Percentiles rank a stretch among this genome's conserved stretches.
Conservation (phyloP, 2,329 filamentous ascomycete species). For the Hymenoscyphus salicellus region DNA sequence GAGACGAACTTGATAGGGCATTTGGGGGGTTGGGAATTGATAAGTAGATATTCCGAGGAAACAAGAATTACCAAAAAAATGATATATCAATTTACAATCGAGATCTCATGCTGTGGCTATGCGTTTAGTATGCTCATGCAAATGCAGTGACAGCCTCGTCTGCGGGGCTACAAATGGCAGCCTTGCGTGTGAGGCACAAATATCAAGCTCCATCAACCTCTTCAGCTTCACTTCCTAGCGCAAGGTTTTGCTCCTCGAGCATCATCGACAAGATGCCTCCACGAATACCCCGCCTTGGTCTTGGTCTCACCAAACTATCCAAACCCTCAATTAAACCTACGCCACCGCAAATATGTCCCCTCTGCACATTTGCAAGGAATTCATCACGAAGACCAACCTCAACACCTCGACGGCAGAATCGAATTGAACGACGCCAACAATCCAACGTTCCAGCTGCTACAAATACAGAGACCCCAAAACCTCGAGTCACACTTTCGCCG, state of each 20-base stretch:
- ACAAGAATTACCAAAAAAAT: not conserved
- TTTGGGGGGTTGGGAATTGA: slow-evolving; percentile 47
- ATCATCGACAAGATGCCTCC: slow-evolving; percentile 32
- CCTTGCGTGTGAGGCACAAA: slow-evolving; percentile 4
- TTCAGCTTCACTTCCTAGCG: not conserved
- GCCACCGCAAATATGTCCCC: slow-evolving; percentile 28
- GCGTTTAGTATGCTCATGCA: not conserved
- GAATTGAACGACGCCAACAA: slow-evolving; percentile 20
- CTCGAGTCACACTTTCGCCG: not conserved
- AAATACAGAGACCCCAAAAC: not conserved
- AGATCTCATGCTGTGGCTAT: not conserved
- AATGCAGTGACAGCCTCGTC: not conserved
- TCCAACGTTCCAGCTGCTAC: slow-evolving; percentile 13
- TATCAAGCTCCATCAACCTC: slow-evolving; percentile 5
- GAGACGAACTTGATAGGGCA: slow-evolving; percentile 51
- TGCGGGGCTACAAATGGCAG: not conserved
- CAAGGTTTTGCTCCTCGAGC: not conserved
- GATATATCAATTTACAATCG: not conserved
- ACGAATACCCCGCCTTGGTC: slow-evolving; percentile 29
- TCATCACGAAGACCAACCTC: slow-evolving; percentile 5
- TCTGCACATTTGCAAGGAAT: slow-evolving; percentile 25
- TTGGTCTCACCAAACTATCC: slow-evolving; percentile 19
- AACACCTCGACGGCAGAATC: slow-evolving; percentile 11
- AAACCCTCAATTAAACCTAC: slow-evolving; percentile 15
- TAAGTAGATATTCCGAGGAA: slow-evolving; percentile 7